Base-by-base conservation (phyloP, 2,329 filamentous ascomycete genomes). In the Clonostachys solani region DNA sequence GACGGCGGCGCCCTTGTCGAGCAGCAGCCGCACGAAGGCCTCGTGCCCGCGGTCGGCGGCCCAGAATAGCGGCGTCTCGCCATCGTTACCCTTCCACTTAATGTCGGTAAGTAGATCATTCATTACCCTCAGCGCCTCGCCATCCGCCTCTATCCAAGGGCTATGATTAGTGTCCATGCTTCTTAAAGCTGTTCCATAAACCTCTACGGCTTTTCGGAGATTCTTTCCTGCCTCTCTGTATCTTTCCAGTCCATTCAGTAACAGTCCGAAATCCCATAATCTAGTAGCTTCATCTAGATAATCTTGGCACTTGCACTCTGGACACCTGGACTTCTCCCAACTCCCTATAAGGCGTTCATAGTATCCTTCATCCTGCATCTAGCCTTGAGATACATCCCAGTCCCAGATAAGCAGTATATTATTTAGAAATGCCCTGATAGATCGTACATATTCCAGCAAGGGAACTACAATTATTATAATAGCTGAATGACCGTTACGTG, bases 1-100 rank as follows among this genome's bases (percentile, higher is more conserved):
- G 33, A 56, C 44, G 6, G 49, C 47, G 9, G 52, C 54, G 16
- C 54, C 53, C 10, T 50, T 54, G 10, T 43, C 48, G 17, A 56
- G 44, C 34, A 56, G 51, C 18, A 40, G 40, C n/a, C 18, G 13
- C 3, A 44, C 48, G 33, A 44, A 19, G 23, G 44, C 48, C 29
- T 44, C 41, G 17, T 49, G 44, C 17, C 47, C 43, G n/a, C 18
- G 8, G 4, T 35, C 23, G 23, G 42, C 42, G 42, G 42, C 42
- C 29, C 17, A 12, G 5, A 3, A 35, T 33, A 44, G 43, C 9
- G 43, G 43, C 29, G 43, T 44, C 23, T 12, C 13, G 40, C 3
- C 53, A 10, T 51, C 44, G 2, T 48, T 40, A 34, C 52, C 51
- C 29, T 47, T 53, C 35, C 52, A 50, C 5, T 56, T 50, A 23